Evolutionary conservation across 148 eudicot genomes (phyloP).

Genomic region (Vaccinium myrtillus): DNA sequence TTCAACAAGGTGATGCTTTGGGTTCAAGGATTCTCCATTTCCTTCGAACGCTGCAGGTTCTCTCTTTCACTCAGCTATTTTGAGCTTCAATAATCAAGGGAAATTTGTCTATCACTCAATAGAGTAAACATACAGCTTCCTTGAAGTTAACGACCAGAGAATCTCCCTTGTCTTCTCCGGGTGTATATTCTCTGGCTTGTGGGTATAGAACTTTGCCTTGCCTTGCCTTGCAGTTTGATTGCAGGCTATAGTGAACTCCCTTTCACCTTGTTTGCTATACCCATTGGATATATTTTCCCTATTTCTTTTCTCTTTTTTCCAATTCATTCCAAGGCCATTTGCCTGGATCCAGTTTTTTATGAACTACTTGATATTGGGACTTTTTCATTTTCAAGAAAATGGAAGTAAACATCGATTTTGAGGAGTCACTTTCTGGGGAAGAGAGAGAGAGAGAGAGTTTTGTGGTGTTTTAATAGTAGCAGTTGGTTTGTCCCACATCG

Average conservation of each 20-base stretch:
- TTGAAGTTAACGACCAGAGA: no score
- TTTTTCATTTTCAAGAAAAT: not conserved
- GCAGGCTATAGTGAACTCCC: not conserved
- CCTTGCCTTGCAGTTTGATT: not conserved
- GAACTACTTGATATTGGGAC: no score
- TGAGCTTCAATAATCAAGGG: no score
- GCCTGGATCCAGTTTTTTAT: not conserved
- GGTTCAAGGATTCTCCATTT: constrained; percentile 44
- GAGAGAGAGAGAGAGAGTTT: not conserved
- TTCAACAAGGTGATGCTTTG: constrained; percentile 44
- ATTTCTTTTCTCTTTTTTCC: not conserved
- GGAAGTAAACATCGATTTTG: not conserved
- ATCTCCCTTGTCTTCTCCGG: no score
- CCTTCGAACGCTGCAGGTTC: constrained; percentile 24
- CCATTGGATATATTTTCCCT: not conserved
- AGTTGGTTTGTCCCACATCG: not conserved
- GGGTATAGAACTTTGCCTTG: not conserved
- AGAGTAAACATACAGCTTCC: not conserved
- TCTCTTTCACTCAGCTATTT: constrained; percentile 17
- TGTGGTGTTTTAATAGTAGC: not conserved
- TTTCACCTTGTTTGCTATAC: not conserved
- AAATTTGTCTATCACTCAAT: no score
- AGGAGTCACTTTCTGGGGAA: no score
- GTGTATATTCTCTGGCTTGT: not conserved
- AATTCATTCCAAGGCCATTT: not conserved